phyloP scores from a whole-genome alignment of 2,329 filamentous ascomycete species.

The Chalaropsis ovoidea region DNA sequence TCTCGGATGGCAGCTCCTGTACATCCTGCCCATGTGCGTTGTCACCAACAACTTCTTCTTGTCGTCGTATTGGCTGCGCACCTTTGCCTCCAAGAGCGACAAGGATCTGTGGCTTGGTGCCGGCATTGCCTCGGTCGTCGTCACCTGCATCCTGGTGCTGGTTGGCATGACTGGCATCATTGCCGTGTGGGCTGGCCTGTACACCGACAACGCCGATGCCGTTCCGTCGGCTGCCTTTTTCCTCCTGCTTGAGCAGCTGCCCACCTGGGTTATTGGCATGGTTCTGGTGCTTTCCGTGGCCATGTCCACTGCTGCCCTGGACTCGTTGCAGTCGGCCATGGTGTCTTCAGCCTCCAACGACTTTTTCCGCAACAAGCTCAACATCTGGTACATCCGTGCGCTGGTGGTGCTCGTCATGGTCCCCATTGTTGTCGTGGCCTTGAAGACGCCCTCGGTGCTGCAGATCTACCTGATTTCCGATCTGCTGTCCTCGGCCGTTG shows the following conservation, averaged over 20 bases:
- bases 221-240: constrained; percentile 63
- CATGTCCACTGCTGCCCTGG: constrained; percentile 67
- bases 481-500: constrained; percentile 63
- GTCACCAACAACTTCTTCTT: constrained; percentile 82
- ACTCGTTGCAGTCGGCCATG: constrained; percentile 73
- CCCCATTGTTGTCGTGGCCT: constrained; percentile 61
- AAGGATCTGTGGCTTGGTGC: constrained; percentile 66
- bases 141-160: constrained; percentile 60
- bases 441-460: constrained; percentile 62
- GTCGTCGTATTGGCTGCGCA: constrained; percentile 73
- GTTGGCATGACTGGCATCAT: constrained; percentile 65
- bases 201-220: constrained; percentile 49
- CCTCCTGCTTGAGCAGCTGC: constrained; percentile 59
- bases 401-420: constrained; percentile 63
- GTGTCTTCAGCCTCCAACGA: constrained; percentile 78
- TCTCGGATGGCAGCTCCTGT: constrained; percentile 75
- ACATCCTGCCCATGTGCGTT: constrained; percentile 72
- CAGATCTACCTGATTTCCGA: constrained; percentile 79
- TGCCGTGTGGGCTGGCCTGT: constrained; percentile 67
- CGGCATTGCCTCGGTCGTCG: constrained; percentile 53
- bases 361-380: constrained; percentile 70
- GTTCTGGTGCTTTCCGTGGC: constrained; percentile 71
- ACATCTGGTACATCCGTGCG: constrained; percentile 61
- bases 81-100: constrained; percentile 70
- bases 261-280: constrained; percentile 71